Evolutionary conservation across 208 protist genomes (phyloP).

Genomic region (Angomonas ambiguus): DNA sequence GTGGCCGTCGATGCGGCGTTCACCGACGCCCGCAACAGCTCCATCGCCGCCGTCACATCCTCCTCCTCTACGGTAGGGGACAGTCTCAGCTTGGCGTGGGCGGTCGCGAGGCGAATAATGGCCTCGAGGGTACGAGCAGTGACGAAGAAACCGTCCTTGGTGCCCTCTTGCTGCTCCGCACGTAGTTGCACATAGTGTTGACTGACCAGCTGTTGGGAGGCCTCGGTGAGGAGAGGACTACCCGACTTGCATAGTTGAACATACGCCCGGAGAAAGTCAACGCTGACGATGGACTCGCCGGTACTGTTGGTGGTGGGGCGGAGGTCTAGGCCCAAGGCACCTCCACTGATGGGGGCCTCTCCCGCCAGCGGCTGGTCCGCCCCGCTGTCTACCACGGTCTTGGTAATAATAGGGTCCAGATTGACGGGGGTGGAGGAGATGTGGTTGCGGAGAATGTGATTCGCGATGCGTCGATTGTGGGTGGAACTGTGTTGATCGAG

Average conservation of each 20-base stretch:
- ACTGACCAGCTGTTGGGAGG: slow-evolving; percentile 82
- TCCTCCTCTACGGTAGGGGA: slow-evolving; percentile 66
- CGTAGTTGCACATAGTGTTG: slow-evolving; percentile 91
- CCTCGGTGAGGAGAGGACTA: slow-evolving; percentile 73
- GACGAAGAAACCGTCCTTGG: slow-evolving; percentile 84
- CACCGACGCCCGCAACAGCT: slow-evolving; percentile 72
- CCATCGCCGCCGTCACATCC: slow-evolving; percentile 88
- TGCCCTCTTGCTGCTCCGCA: slow-evolving; percentile 64
- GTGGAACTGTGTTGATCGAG: slow-evolving; percentile 93
- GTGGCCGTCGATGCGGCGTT: slow-evolving; percentile 72
- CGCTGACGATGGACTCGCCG: slow-evolving; percentile 87
- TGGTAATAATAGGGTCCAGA: slow-evolving; percentile 45
- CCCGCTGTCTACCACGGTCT: slow-evolving; percentile 40
- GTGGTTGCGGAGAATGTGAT: slow-evolving; percentile 96
- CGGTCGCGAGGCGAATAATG: slow-evolving; percentile 95
- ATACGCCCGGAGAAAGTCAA: slow-evolving; percentile 97
- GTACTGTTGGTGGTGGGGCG: slow-evolving; percentile 81
- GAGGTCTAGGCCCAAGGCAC: slow-evolving; percentile 33
- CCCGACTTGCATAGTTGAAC: slow-evolving; percentile 88
- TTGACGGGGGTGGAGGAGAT: slow-evolving; percentile 62
- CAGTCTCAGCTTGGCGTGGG: slow-evolving; percentile 93
- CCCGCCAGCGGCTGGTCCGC: not conserved
- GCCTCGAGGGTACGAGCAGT: slow-evolving; percentile 97
- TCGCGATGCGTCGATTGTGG: slow-evolving; percentile 90
- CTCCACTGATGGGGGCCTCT: not conserved